Percentiles rank a stretch among this genome's conserved stretches.
Conservation (phyloP, 257 asterid species). For the Primulina eburnea region DNA sequence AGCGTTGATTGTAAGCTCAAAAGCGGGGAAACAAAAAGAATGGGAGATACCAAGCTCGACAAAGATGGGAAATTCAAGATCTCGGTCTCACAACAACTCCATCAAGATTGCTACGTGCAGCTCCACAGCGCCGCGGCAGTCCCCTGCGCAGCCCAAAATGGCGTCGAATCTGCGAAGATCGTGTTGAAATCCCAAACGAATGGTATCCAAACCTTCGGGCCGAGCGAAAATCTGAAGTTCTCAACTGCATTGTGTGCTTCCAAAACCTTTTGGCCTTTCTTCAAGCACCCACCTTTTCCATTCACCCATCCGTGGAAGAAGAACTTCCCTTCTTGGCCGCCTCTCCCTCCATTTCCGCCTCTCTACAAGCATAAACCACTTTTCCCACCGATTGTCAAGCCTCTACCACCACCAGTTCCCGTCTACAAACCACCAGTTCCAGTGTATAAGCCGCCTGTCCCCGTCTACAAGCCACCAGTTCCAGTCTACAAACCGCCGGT, state of each 20-base stretch:
- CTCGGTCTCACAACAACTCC: conserved; percentile 25
- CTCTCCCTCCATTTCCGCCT: conserved; percentile 8
- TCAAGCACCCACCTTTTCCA: conserved; percentile 35
- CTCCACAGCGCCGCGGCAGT: conserved; percentile 42
- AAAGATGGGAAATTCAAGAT: conserved; percentile 41
- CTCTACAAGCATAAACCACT: not conserved
- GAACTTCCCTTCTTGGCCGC: conserved; percentile 18
- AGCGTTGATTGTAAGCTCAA: conserved; percentile 43
- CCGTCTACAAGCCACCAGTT: conserved; percentile 24
- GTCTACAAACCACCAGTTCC: conserved; percentile 22
- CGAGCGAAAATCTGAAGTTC: conserved; percentile 35
- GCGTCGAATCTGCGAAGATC: conserved; percentile 35
- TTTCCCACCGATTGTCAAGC: not conserved
- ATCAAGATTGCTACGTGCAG: conserved; percentile 47
- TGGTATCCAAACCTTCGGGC: conserved; percentile 33
- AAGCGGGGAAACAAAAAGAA: conserved; percentile 35
- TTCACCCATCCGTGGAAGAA: conserved; percentile 21
- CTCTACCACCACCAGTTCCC: conserved; percentile 28
- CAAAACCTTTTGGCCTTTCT: conserved; percentile 41
- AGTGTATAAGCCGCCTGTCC: conserved; percentile 8
- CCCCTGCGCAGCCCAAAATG: conserved; percentile 39
- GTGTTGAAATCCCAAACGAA: conserved; percentile 18
- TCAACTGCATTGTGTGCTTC: conserved; percentile 45
- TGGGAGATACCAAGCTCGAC: conserved; percentile 42
- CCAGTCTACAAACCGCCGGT: conserved; percentile 19